Evolutionary conservation across 2,329 filamentous ascomycete species (phyloP), one percentile per base, ranked within the genome.

Genomic region (Pleomassaria siparia): DNA sequence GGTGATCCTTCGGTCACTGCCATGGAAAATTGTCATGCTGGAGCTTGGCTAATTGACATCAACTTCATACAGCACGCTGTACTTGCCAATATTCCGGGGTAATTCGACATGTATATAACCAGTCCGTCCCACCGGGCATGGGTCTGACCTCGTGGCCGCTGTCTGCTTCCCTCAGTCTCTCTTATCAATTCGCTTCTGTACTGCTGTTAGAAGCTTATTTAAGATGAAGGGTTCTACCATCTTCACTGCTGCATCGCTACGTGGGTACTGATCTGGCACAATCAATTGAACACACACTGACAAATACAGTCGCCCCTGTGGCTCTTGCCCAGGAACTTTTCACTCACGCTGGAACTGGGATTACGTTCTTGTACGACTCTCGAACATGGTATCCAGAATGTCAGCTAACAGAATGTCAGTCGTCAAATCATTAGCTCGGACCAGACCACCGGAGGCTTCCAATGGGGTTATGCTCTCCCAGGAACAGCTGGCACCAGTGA

Each of bases 391-490:
- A 33, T 46, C n/a, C 18, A 24, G 21, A 28, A 37, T n/a, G 12
- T 2, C 8, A 21, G 21, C 25, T 32, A 8, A 30, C 35, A 28
- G 22, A 13, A n/a, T 24, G 37, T 8, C 43, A 62, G 58, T 51
- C 60, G 62, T n/a, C 59, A 65, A 40, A 50, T 49, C 16, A 45
- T 70, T 40, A 49, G 49, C 21, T 37, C 40, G 12, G 43, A 54
- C 25, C 61, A 67, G 44, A 70, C 67, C 15, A 41, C 51, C 18
- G 67, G 67, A 49, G 67, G 67, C 9, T 64, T 66, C 11, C 55
- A 72, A 40, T 71, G 59, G 56, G 69, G 67, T 46, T 66, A 60
- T 47, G 69, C 63, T 21, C 45, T 72, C 12, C 69, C 69, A 7
- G 48, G 21, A 42, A 43, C 43, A 5, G 58, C 55, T 20, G 59